phyloP scores from a whole-genome alignment of 306 rosid genomes.

The Lathyrus sativus region DNA sequence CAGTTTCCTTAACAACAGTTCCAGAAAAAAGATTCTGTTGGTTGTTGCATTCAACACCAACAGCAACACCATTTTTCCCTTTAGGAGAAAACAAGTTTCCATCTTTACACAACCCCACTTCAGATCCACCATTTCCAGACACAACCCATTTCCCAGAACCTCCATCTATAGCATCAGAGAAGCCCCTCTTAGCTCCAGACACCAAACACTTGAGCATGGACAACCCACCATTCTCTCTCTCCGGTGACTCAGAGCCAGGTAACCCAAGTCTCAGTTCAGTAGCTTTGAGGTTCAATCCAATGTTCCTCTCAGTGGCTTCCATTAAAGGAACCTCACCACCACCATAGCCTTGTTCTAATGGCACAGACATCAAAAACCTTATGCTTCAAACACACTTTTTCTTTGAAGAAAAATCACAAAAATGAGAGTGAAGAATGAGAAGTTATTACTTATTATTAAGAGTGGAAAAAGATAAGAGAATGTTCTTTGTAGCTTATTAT shows the following conservation, averaged over 20 bases:
- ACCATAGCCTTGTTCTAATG: conserved; percentile 70
- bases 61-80: conserved; percentile 36
- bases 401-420: conserved; percentile 38
- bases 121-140: conserved; percentile 72
- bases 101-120: conserved; percentile 53
- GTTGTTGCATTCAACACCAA: conserved; percentile 45
- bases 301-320: conserved; percentile 47
- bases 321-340: conserved; percentile 61
- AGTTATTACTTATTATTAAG: conserved; percentile 3
- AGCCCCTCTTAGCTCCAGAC: conserved; percentile 84
- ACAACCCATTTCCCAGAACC: conserved; percentile 71
- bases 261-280: conserved; percentile 91
- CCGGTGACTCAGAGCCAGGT: conserved; percentile 90
- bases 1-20: conserved; percentile 53
- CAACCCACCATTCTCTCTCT: conserved; percentile 54
- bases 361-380: conserved; percentile 57
- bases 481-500: conserved; percentile 43
- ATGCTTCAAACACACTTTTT: background rate
- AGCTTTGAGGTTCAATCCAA: conserved; percentile 72
- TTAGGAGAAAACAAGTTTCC: conserved; percentile 70
- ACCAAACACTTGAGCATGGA: conserved; percentile 52
- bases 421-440: conserved; percentile 33
- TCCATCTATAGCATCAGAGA: conserved; percentile 84
- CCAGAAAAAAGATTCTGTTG: conserved; percentile 48
- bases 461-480: conserved; percentile 35